Percentiles rank a stretch among this genome's conserved stretches.
These are phyloP conservation scores for Bryopsis sp. DNA, from an alignment of 139 green algal genomes.

Conservation along the genomic window DNA sequence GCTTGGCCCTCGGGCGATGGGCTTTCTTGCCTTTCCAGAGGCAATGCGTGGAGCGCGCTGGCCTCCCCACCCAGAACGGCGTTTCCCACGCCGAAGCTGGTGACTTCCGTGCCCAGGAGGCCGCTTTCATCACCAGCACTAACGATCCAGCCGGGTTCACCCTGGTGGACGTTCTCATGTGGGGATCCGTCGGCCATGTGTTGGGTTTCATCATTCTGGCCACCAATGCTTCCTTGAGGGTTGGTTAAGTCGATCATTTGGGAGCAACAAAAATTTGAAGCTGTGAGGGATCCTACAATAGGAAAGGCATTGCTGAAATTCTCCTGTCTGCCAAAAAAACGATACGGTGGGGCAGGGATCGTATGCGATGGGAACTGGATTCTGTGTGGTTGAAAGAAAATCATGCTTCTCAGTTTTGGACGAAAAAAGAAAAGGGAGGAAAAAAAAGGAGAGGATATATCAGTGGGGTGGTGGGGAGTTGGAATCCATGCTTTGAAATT, in stretches of 20 bases:
- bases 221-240: slow-evolving; percentile 9
- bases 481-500: too few relatives aligned
- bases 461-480: too few relatives aligned
- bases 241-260: neutral
- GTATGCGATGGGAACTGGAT: too few relatives aligned
- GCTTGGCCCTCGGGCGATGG: slow-evolving; percentile 57
- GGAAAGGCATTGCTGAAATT: too few relatives aligned
- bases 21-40: slow-evolving; percentile 35
- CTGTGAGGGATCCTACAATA: neutral
- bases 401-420: too few relatives aligned
- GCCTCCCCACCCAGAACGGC: slow-evolving; percentile 70
- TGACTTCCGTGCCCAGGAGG: slow-evolving; percentile 56
- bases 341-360: too few relatives aligned
- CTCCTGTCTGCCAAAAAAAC: too few relatives aligned
- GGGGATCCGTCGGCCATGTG: slow-evolving; percentile 66
- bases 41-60: slow-evolving; percentile 36
- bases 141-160: slow-evolving; percentile 79
- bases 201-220: slow-evolving; percentile 53
- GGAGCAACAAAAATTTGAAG: neutral
- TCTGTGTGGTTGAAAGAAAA: too few relatives aligned
- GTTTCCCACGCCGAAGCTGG: slow-evolving; percentile 58
- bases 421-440: too few relatives aligned
- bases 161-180: slow-evolving; percentile 70
- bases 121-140: slow-evolving; percentile 45
- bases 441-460: too few relatives aligned